A percentile compares a stretch with the other conserved stretches of the same genome.
Evolutionary conservation across 495 filamentous ascomycete genomes (phyloP).

Genomic region (Oidiodendron maius): DNA sequence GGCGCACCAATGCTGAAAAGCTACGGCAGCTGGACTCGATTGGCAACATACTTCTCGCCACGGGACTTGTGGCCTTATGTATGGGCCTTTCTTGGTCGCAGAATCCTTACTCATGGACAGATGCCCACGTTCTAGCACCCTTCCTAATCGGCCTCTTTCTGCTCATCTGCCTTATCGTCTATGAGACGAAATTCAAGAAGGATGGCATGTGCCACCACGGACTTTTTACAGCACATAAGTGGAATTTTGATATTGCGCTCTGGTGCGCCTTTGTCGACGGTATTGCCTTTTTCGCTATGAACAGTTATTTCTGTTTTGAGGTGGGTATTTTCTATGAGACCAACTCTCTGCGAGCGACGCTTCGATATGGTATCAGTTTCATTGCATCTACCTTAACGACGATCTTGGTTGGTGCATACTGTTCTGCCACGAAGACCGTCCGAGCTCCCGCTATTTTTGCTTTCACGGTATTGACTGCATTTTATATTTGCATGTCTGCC

Average conservation of each 20-base stretch:
- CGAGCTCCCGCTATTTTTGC: constrained; percentile 18
- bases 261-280: constrained; percentile 29
- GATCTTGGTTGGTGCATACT: constrained; percentile 21
- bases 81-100: constrained; percentile 30
- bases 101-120: constrained; percentile 29
- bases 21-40: constrained; percentile 29
- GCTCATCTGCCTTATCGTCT: constrained; percentile 13
- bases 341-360: constrained; percentile 20
- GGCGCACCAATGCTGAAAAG: constrained; percentile 21
- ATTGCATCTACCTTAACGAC: constrained; percentile 16
- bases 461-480: constrained; percentile 22
- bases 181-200: constrained; percentile 26
- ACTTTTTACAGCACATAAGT: constrained; percentile 21
- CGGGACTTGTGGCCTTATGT: constrained; percentile 26
- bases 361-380: constrained; percentile 23
- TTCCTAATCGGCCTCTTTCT: constrained; percentile 25
- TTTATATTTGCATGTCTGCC: constrained; percentile 26
- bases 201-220: constrained; percentile 34
- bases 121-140: constrained; percentile 25
- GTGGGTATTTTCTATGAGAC: constrained; percentile 25
- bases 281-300: constrained; percentile 30
- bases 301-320: constrained; percentile 32
- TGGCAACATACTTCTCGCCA: constrained; percentile 25
- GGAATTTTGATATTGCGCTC: constrained; percentile 27
- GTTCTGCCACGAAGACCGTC: constrained; percentile 17